A percentile compares a stretch with the other conserved stretches of the same genome.
Evolutionary conservation across 768 basidiomycete species (phyloP).

Genomic region (Steccherinum ochraceum): DNA sequence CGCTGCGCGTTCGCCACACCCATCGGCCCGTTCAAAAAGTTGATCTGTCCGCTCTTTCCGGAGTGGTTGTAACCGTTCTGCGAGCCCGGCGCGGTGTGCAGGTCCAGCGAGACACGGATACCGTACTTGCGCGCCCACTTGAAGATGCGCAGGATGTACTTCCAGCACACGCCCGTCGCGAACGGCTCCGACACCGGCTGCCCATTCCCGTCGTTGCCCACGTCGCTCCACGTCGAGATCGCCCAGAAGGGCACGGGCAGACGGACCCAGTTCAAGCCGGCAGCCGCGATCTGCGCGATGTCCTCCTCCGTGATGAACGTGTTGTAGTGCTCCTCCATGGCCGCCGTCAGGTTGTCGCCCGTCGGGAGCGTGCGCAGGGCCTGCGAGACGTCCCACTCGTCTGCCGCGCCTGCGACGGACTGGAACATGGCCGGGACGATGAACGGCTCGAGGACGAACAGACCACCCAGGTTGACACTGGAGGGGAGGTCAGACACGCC

Average conservation of each 20-base stretch:
- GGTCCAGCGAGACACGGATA: slow-evolving; percentile 73
- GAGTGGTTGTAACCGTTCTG: slow-evolving; percentile 72
- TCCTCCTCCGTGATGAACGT: slow-evolving; percentile 58
- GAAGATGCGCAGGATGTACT: slow-evolving; percentile 71
- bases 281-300: slow-evolving; percentile 34
- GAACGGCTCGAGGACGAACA: slow-evolving; percentile 76
- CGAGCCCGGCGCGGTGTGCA: slow-evolving; percentile 74
- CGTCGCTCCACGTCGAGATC: slow-evolving; percentile 60
- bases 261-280: slow-evolving; percentile 80
- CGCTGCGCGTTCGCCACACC: slow-evolving; percentile 83
- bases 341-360: slow-evolving; percentile 18
- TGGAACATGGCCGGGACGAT: slow-evolving; percentile 61
- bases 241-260: slow-evolving; percentile 85
- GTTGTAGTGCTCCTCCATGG: slow-evolving; percentile 61
- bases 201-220: slow-evolving; percentile 16
- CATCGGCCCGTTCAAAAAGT: slow-evolving; percentile 69
- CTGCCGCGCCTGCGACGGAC: slow-evolving; percentile 40
- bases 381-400: slow-evolving; percentile 64
- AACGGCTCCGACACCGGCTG: slow-evolving; percentile 55
- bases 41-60: slow-evolving; percentile 54
- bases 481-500: background rate
- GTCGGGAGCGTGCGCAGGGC: slow-evolving; percentile 38
- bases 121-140: slow-evolving; percentile 89
- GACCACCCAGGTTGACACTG: slow-evolving; percentile 68
- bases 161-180: slow-evolving; percentile 69